phyloP scores from a whole-genome alignment of 371 early-diverging fungal species.

The Globomyces sp. region DNA sequence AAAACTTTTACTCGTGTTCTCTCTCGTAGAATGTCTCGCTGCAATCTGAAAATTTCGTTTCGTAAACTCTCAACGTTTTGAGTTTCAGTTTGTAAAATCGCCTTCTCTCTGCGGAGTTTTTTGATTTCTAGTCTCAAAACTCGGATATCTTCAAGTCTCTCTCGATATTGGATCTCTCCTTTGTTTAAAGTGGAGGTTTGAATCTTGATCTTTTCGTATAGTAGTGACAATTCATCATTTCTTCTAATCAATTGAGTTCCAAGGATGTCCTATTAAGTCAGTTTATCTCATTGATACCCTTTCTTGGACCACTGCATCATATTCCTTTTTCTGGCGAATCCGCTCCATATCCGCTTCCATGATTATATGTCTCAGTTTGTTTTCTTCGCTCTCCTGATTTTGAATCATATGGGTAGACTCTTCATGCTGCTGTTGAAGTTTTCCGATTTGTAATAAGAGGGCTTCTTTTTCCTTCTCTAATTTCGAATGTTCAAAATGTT shows the following conservation, averaged over 20 bases:
- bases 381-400: constrained; percentile 50
- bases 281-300: constrained; percentile 25
- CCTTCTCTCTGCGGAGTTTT: constrained; percentile 38
- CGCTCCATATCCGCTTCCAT: constrained; percentile 49
- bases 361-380: constrained; percentile 52
- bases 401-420: constrained; percentile 44
- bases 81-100: constrained; percentile 41
- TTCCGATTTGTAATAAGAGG: constrained; percentile 41
- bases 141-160: constrained; percentile 45
- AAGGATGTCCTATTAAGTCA: constrained; percentile 33
- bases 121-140: constrained; percentile 44
- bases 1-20: constrained; percentile 42
- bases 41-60: constrained; percentile 34
- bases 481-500: constrained; percentile 49
- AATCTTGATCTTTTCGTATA: constrained; percentile 45
- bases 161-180: constrained; percentile 43
- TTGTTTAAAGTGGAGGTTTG: constrained; percentile 43
- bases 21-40: constrained; percentile 36
- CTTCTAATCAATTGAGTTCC: constrained; percentile 36
- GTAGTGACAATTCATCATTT: constrained; percentile 39
- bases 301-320: constrained; percentile 51
- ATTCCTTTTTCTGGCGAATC: constrained; percentile 49
- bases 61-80: constrained; percentile 34
- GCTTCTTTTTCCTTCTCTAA: constrained; percentile 55
- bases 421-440: constrained; percentile 45